Percentiles rank a stretch among this genome's conserved stretches.
These are phyloP conservation scores for Nitzschia palea DNA, from an alignment of 108 stramenopile genomes.

Conservation along the genomic window DNA sequence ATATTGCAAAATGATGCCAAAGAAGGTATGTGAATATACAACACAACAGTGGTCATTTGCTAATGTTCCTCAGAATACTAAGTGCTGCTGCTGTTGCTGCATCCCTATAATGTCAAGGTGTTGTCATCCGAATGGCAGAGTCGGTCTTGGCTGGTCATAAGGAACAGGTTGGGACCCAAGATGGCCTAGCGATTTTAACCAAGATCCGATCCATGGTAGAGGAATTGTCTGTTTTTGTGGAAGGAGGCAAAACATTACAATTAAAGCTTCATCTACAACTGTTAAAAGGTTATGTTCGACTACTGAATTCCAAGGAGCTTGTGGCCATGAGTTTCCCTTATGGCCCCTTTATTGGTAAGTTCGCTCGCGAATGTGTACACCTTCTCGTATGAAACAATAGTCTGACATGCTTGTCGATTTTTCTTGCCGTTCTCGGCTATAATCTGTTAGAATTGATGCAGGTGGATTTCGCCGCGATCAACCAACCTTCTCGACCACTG, in stretches of 20 bases:
- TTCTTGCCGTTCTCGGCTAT: not conserved
- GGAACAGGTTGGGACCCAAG: not conserved
- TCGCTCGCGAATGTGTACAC: too few species aligned
- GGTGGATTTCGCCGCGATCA: slow-evolving; percentile 9
- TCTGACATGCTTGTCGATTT: not conserved
- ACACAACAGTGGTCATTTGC: too few species aligned
- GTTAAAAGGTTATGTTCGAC: not conserved
- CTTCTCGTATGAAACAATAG: not conserved
- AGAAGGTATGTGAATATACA: not conserved
- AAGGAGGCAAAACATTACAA: not conserved
- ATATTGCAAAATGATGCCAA: slow-evolving; percentile 2
- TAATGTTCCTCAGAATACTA: too few species aligned
- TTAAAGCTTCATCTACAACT: slow-evolving; percentile 1
- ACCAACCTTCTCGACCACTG: not conserved
- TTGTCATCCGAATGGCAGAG: too few species aligned
- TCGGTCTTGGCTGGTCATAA: not conserved
- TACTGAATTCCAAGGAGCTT: slow-evolving; percentile 5
- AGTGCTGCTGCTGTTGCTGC: too few species aligned
- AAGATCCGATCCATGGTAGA: slow-evolving; percentile 9
- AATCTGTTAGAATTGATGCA: slow-evolving; percentile 13
- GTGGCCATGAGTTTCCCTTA: slow-evolving; percentile 6
- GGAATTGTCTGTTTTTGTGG: not conserved
- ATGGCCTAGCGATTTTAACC: not conserved
- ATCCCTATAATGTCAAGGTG: too few species aligned
- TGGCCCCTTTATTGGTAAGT: slow-evolving; percentile 25